Evolutionary conservation across 2,329 filamentous ascomycete species (phyloP).

Genomic region (Pezicula radicicola): DNA sequence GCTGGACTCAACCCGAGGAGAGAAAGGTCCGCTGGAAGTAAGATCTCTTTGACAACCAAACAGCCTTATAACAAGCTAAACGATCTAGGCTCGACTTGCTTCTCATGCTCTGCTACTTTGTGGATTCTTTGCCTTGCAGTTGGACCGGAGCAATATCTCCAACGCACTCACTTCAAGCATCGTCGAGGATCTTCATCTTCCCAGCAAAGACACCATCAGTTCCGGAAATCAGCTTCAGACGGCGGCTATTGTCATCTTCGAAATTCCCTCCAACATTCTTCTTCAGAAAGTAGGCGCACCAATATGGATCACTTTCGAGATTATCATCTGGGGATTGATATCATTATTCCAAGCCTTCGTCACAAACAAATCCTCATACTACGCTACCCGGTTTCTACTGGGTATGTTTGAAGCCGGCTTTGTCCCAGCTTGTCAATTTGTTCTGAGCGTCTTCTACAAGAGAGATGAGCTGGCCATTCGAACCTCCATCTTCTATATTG

Average conservation of each 20-base stretch:
- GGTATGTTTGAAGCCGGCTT: not conserved
- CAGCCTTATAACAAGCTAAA: not conserved
- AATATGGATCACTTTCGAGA: not conserved
- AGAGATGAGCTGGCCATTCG: not conserved
- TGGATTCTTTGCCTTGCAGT: not conserved
- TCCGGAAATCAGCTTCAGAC: not conserved
- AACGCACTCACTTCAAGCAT: not conserved
- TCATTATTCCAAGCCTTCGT: not conserved
- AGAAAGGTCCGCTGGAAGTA: not conserved
- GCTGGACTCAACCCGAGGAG: not conserved
- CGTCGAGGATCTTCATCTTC: not conserved
- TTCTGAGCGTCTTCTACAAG: not conserved
- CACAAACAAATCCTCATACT: not conserved
- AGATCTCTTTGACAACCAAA: not conserved
- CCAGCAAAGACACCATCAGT: not conserved
- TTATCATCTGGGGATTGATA: not conserved
- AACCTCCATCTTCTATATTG: not conserved
- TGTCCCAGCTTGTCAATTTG: not conserved
- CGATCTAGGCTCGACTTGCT: not conserved
- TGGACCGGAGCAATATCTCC: not conserved
- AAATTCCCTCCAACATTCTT: not conserved
- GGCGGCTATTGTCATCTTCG: not conserved
- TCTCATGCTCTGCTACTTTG: not conserved
- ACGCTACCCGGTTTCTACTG: not conserved
- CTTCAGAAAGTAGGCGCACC: not conserved